Evolutionary conservation across 192 early-diverging fungal species (phyloP).

Genomic region (Phycomyces nitens): DNA sequence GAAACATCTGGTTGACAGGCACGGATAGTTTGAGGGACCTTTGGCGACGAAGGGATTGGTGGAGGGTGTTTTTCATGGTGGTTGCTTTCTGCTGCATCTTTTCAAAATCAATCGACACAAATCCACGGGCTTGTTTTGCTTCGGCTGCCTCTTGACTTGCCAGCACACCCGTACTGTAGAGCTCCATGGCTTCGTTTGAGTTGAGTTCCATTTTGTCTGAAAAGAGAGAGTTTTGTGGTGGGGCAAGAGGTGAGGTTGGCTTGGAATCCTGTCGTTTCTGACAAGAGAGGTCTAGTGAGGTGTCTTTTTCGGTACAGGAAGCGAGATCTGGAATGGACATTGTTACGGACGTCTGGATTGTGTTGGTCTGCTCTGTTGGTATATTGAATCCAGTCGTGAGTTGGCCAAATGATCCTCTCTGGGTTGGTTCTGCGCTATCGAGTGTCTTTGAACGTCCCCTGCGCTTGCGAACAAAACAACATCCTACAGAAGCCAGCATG

Average conservation of each 20-base stretch:
- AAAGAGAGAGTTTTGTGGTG: constrained; percentile 3
- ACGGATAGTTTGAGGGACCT: background rate
- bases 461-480: constrained; percentile 3
- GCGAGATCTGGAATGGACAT: background rate
- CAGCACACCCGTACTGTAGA: constrained; percentile 14
- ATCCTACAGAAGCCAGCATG: background rate
- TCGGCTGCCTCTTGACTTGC: background rate
- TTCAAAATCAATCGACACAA: constrained; percentile 14
- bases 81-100: constrained; percentile 21
- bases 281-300: background rate
- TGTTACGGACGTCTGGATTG: background rate
- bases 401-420: background rate
- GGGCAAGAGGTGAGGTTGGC: background rate
- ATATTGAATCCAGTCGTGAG: background rate
- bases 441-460: background rate
- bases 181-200: constrained; percentile 17
- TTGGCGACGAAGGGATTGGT: constrained; percentile 22
- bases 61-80: constrained; percentile 10
- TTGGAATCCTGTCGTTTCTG: background rate
- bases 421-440: background rate
- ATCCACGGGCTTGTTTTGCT: constrained; percentile 4
- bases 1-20: background rate
- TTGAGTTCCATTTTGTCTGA: constrained; percentile 23
- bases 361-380: background rate
- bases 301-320: background rate